Percentiles rank a stretch among this genome's conserved stretches.
Evolutionary conservation across 768 basidiomycete species (phyloP).

Genomic region (Floccularia luteovirens): DNA sequence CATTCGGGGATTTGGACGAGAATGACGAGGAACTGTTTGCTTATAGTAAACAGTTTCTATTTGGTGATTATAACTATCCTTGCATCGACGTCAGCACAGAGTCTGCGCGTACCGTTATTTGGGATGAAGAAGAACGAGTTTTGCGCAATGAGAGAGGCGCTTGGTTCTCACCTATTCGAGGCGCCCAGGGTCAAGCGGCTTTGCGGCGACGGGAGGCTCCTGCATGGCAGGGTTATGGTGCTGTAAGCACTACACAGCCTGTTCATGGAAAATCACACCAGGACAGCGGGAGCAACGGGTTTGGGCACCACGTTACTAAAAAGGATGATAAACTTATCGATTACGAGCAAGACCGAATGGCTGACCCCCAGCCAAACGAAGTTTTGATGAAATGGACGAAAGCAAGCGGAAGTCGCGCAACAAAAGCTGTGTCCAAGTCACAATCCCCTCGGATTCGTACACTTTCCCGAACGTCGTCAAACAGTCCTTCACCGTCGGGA

Average conservation of each 20-base stretch:
- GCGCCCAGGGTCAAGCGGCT: slow-evolving; percentile 31
- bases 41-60: slow-evolving; percentile 73
- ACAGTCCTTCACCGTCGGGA: slow-evolving; percentile 15
- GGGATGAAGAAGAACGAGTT: slow-evolving; percentile 84
- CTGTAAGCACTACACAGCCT: slow-evolving; percentile 28
- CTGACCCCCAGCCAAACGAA: slow-evolving; percentile 22
- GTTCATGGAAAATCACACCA: slow-evolving; percentile 10
- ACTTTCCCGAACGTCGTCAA: neutral
- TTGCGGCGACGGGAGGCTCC: slow-evolving; percentile 29
- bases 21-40: slow-evolving; percentile 72
- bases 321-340: slow-evolving; percentile 31
- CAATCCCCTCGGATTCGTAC: slow-evolving; percentile 13
- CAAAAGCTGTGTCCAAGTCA: slow-evolving; percentile 13
- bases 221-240: slow-evolving; percentile 51
- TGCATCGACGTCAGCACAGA: slow-evolving; percentile 85
- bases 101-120: slow-evolving; percentile 51
- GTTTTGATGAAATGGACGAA: slow-evolving; percentile 42
- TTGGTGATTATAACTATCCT: slow-evolving; percentile 89
- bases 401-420: slow-evolving; percentile 3
- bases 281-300: slow-evolving; percentile 8
- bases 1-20: slow-evolving; percentile 63
- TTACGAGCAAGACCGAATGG: slow-evolving; percentile 32
- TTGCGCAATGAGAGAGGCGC: slow-evolving; percentile 68
- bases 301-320: too few species aligned
- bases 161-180: slow-evolving; percentile 58